Conservation (phyloP, 2,329 filamentous ascomycete genomes). For the Fusarium sp. region DNA sequence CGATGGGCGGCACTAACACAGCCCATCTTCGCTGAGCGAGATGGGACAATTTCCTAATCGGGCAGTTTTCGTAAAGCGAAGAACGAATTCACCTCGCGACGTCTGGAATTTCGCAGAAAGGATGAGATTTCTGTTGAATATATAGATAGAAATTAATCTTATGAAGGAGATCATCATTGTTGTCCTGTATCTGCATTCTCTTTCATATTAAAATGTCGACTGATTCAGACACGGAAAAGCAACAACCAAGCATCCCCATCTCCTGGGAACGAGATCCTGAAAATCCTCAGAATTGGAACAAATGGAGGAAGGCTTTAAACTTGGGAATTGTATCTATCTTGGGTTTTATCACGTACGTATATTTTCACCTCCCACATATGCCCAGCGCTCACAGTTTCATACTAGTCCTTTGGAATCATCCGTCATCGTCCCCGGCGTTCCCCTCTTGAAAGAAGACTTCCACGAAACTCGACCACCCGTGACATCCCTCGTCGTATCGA, state of each 20-base stretch:
- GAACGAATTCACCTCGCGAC: neutral
- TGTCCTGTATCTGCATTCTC: too few species aligned
- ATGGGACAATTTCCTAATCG: neutral
- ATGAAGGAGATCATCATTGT: accelerated
- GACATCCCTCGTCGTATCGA: slow-evolving; percentile 21
- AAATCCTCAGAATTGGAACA: slow-evolving; percentile 21
- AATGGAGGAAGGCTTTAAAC: neutral
- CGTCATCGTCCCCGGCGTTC: slow-evolving; percentile 17
- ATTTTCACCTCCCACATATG: too few species aligned
- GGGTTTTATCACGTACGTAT: slow-evolving; percentile 14
- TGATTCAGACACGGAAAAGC: slow-evolving; percentile 1
- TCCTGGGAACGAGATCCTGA: slow-evolving; percentile 1
- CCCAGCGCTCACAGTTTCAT: neutral
- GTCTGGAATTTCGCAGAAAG: neutral
- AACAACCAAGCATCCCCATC: neutral
- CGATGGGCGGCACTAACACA: neutral
- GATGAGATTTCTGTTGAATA: accelerated
- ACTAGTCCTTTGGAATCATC: slow-evolving; percentile 7
- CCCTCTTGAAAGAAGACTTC: slow-evolving; percentile 16
- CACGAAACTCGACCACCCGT: slow-evolving; percentile 19
- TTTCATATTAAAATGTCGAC: neutral
- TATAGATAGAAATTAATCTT: accelerated
- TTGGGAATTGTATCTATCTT: slow-evolving; percentile 6
- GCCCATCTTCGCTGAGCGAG: slow-evolving; percentile 11
- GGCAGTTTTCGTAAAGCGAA: slow-evolving; percentile 11